These are phyloP conservation scores for Ustilaginoidea virens DNA, from an alignment of 2,329 filamentous ascomycete species.

Conservation along the genomic window DNA sequence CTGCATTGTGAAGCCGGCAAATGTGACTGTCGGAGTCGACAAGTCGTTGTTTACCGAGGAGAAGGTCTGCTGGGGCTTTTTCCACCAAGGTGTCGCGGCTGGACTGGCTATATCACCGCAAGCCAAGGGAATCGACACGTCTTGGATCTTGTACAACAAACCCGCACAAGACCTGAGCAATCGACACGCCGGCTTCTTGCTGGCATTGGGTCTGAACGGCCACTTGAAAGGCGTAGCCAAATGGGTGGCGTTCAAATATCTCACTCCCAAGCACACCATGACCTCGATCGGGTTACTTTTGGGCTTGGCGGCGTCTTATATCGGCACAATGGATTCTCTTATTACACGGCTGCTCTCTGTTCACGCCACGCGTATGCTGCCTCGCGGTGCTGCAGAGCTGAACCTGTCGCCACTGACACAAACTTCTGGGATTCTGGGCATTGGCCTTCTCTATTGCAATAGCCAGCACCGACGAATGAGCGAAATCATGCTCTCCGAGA, in stretches of 20 bases:
- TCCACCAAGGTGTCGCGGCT: slow-evolving; percentile 89
- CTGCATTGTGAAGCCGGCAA: slow-evolving; percentile 81
- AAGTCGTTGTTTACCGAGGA: slow-evolving; percentile 80
- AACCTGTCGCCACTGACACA: slow-evolving; percentile 89
- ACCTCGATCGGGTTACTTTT: slow-evolving; percentile 92
- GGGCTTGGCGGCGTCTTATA: slow-evolving; percentile 80
- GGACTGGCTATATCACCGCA: slow-evolving; percentile 80
- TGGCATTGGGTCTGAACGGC: slow-evolving; percentile 84
- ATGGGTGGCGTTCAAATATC: slow-evolving; percentile 97
- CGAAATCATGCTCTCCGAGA: slow-evolving; percentile 96
- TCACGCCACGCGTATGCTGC: slow-evolving; percentile 88
- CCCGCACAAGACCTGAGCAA: slow-evolving; percentile 76
- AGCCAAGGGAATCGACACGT: slow-evolving; percentile 90
- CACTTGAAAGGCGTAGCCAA: slow-evolving; percentile 91
- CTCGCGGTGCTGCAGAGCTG: slow-evolving; percentile 79
- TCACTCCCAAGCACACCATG: slow-evolving; percentile 99
- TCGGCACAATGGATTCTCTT: slow-evolving; percentile 93
- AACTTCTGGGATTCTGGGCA: slow-evolving; percentile 93
- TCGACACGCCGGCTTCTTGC: slow-evolving; percentile 84
- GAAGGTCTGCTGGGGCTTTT: slow-evolving; percentile 96
- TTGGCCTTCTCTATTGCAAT: slow-evolving; percentile 83
- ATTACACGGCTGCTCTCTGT: slow-evolving; percentile 89
- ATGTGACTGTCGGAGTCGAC: slow-evolving; percentile 87
- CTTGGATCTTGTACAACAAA: slow-evolving; percentile 98
- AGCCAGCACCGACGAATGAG: slow-evolving; percentile 98